A percentile compares a stretch with the other conserved stretches of the same genome.
Conservation (phyloP, 1,139 yeast species). For the Pichia cactophila region DNA sequence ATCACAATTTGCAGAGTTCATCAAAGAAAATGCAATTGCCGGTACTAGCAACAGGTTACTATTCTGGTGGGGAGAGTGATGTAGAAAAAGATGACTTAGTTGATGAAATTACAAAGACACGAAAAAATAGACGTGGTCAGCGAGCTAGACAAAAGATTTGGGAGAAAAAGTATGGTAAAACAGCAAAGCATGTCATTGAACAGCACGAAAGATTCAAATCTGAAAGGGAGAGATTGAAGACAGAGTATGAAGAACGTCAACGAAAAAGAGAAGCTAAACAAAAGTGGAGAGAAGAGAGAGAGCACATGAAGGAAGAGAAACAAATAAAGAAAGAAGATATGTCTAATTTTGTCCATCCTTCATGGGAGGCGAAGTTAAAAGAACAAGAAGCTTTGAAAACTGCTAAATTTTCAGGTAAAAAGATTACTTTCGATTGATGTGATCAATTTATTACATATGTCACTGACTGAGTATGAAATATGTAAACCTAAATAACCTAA, state of each 20-base stretch:
- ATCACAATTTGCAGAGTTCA: slow-evolving; percentile 14
- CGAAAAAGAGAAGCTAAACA: slow-evolving; percentile 55
- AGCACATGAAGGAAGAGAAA: slow-evolving; percentile 39
- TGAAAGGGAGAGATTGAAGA: slow-evolving; percentile 52
- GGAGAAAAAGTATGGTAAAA: slow-evolving; percentile 80
- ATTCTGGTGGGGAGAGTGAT: slow-evolving; percentile 68
- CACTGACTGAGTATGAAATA: too few relatives aligned
- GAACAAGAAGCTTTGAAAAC: slow-evolving; percentile 62
- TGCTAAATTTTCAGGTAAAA: slow-evolving; percentile 75
- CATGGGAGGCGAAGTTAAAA: slow-evolving; percentile 83
- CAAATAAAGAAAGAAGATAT: slow-evolving; percentile 22
- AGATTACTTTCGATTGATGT: slow-evolving; percentile 53
- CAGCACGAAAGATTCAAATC: slow-evolving; percentile 46
- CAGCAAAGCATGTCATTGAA: slow-evolving; percentile 75
- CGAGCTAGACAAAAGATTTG: slow-evolving; percentile 94
- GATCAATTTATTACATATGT: too few relatives aligned
- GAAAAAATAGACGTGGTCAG: slow-evolving; percentile 93
- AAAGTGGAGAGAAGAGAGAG: slow-evolving; percentile 10
- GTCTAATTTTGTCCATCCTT: slow-evolving; percentile 60
- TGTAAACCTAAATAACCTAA: too few relatives aligned
- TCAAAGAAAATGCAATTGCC: slow-evolving; percentile 45
- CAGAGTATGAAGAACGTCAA: slow-evolving; percentile 67
- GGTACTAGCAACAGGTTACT: slow-evolving; percentile 66
- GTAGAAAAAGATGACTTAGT: slow-evolving; percentile 48
- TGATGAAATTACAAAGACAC: slow-evolving; percentile 41